Evolutionary conservation across 441 rosid species (phyloP), one percentile per base, ranked within the genome.

Genomic region (Populus hybrid): DNA sequence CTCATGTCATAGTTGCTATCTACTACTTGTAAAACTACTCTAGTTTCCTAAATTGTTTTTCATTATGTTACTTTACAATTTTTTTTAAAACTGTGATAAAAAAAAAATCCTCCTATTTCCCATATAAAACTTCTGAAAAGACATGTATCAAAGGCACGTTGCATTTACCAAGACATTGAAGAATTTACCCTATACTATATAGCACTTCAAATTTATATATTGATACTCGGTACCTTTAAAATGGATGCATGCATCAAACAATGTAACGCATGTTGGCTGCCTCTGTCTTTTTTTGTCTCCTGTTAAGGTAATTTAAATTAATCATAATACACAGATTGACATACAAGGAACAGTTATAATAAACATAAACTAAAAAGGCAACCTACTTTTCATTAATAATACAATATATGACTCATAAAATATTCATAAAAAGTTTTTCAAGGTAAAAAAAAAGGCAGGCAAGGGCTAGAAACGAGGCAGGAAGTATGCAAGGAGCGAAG

Each of bases 381-480:
- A 67, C 79, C 70, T 34, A 71, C 79, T 83, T 85, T 30, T 81
- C 73, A 66, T 70, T 69, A 40, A 71, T 34, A 63, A 36, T 24
- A 20, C 32, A 30, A 30, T 30, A 30, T 69, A 46, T 54, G 7
- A 40, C 34, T 21, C 20, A 16, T 76, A 71, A 20, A 81, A 78
- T 77, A 82, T 10, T 67, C 3, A 18, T 46, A 3, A 16, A n/a
- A 67, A 70, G 78, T 18, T 77, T 82, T 79, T 76, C 82, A 67
- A 85, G 79, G 78, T 67, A 63, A 54, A 54, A 75, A 83, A 3
- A 30, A 74, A 40, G 72, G 76, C 28, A 42, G 38, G 76, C 73
- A 76, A 71, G 69, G 28, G 75, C 82, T 78, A 82, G 76, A 69
- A 81, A 80, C 85, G 82, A 74, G 61, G 78, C 84, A 81, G 61